Evolutionary conservation across 305 asterid species (phyloP), one percentile per base, ranked within the genome.

Genomic region (Coffea humblotiana): DNA sequence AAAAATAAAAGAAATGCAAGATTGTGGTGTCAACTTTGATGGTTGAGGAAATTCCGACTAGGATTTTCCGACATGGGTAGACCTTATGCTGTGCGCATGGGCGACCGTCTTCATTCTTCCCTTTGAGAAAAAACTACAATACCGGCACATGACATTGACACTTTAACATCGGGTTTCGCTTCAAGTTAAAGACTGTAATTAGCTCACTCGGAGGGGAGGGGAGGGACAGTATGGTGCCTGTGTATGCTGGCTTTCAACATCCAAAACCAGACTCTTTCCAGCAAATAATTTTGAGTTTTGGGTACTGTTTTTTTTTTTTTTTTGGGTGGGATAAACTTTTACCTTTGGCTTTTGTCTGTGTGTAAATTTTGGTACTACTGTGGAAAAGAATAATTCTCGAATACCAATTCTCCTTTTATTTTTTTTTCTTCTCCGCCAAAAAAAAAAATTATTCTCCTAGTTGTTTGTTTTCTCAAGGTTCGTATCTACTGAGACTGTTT

Each of bases 331-430:
- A 14, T 25, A 27, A 65, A 65, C 8, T 80, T 51, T 23, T 63
- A 8, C 16, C 7, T 74, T 80, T 75, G 14, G 32, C 29, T 74
- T 35, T 60, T 43, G 72, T 68, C 51, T 80, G 32, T 74, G 27
- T 68, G 72, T 75, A 54, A 32, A 40, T 37, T n/a, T 75, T 60
- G 69, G 66, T 27, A 3, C 15, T 18, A 29, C 35, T 58, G 45
- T 75, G 43, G 19, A 43, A 75, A 75, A 40, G 69, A 60, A 60
- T 23, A 75, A 63, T 70, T 14, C 56, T n/a, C 45, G 25, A 45
- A 43, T 43, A 14, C 13, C 37, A 49, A 69, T 43, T 70, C 51
- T 11, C 37, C 15, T 13, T 5, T 64, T 43, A 43, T 40, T 32
- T 6, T 49, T 58, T 40, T 3, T 40, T 40, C 43, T 40, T 40